These are phyloP conservation scores for Saccharomycopsis sp. DNA, from an alignment of 805 yeast species.

Conservation along the genomic window DNA sequence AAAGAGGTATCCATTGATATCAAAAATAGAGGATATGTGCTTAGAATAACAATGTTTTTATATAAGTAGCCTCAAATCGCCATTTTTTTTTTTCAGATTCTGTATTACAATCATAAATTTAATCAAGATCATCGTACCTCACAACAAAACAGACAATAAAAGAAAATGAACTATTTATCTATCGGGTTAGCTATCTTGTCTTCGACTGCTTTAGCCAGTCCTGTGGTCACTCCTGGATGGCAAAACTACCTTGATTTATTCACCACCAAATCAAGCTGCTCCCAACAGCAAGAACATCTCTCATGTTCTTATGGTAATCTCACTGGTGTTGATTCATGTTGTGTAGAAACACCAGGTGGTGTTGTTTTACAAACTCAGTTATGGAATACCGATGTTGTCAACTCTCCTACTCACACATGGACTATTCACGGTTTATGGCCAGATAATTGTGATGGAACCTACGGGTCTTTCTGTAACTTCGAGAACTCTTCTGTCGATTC, in stretches of 20 bases:
- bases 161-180: background rate
- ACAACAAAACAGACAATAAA: background rate
- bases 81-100: background rate
- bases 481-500: constrained; percentile 26
- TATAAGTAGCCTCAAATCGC: background rate
- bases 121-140: background rate
- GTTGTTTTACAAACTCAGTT: constrained; percentile 79
- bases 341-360: constrained; percentile 86
- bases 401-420: constrained; percentile 65
- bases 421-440: constrained; percentile 90
- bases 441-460: constrained; percentile 79
- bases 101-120: background rate
- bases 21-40: background rate
- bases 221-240: constrained; percentile 20
- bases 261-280: constrained; percentile 16
- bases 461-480: constrained; percentile 69
- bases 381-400: constrained; percentile 80
- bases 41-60: no score
- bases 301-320: constrained; percentile 29
- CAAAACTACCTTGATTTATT: constrained; percentile 17
- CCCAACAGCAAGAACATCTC: constrained; percentile 6
- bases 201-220: constrained; percentile 11
- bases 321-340: constrained; percentile 56
- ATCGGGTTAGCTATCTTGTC: background rate
- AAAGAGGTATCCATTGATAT: background rate